A percentile compares a stretch with the other conserved stretches of the same genome.
These are phyloP conservation scores for Lactarius hengduanensis DNA, from an alignment of 768 basidiomycete species.

Conservation along the genomic window DNA sequence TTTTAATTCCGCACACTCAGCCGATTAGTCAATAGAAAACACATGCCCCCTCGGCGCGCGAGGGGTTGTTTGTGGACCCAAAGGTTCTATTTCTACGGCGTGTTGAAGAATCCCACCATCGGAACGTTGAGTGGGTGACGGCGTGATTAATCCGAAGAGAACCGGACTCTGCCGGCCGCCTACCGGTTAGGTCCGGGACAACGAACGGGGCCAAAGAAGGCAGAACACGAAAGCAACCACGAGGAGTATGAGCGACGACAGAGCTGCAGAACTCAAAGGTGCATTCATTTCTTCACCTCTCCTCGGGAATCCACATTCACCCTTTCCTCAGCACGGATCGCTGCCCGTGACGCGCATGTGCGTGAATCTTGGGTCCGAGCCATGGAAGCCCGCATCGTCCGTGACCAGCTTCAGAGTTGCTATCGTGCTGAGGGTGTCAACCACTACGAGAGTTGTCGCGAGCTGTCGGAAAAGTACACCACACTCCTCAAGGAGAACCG, in stretches of 20 bases:
- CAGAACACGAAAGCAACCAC: constrained; percentile 38
- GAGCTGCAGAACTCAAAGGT: constrained; percentile 54
- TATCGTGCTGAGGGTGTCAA: constrained; percentile 90
- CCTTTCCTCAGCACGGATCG: constrained; percentile 51
- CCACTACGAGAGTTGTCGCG: constrained; percentile 84
- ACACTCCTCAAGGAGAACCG: constrained; percentile 75
- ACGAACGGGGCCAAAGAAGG: constrained; percentile 16
- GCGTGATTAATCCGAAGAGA: neutral
- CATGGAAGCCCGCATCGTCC: constrained; percentile 89
- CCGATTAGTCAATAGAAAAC: neutral
- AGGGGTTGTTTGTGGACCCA: too few relatives aligned
- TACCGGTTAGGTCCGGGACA: neutral
- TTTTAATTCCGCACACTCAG: neutral
- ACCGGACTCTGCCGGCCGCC: neutral
- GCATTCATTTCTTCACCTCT: constrained; percentile 9
- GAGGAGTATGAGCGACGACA: constrained; percentile 35
- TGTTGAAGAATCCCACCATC: neutral
- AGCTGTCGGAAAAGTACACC: constrained; percentile 80
- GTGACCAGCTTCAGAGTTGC: constrained; percentile 86
- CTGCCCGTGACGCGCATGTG: constrained; percentile 70
- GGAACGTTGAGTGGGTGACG: neutral
- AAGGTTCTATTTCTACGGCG: too few relatives aligned
- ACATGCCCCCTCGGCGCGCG: neutral
- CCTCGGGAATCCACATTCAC: neutral
- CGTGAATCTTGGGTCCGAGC: constrained; percentile 93